Conservation (phyloP, 768 basidiomycete genomes). For the Fomitopsis pulvina region DNA sequence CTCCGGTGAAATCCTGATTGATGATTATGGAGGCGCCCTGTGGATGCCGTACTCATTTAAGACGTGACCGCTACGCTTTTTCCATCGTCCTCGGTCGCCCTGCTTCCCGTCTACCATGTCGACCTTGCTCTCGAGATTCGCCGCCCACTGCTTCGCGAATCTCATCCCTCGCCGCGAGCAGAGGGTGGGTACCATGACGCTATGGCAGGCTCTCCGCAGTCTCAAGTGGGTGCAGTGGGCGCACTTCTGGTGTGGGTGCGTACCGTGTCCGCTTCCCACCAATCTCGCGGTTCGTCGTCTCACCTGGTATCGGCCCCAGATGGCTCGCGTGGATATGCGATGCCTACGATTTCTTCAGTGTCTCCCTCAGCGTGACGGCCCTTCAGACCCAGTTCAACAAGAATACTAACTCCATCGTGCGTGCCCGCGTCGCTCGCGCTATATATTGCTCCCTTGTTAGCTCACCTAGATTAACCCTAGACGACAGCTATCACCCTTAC, state of each 20-base stretch:
- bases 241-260: slow-evolving; percentile 48
- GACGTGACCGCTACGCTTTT: background rate
- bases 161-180: slow-evolving; percentile 32
- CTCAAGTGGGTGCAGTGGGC: slow-evolving; percentile 51
- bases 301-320: slow-evolving; percentile 25
- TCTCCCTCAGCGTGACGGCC: slow-evolving; percentile 47
- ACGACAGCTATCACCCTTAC: slow-evolving; percentile 88
- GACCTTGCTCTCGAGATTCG: background rate
- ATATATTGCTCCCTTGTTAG: background rate
- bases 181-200: slow-evolving; percentile 26
- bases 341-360: slow-evolving; percentile 83
- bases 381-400: slow-evolving; percentile 44
- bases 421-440: slow-evolving; percentile 8
- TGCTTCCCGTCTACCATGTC: background rate
- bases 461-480: slow-evolving; percentile 18
- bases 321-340: slow-evolving; percentile 88
- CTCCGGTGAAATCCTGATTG: background rate
- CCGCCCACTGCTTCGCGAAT: background rate
- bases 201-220: slow-evolving; percentile 35
- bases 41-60: background rate
- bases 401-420: slow-evolving; percentile 36
- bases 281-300: slow-evolving; percentile 3
- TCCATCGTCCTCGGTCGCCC: background rate
- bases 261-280: background rate
- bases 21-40: background rate